phyloP scores from a whole-genome alignment of 2,329 filamentous ascomycete genomes.

The Calonectria fujianensis region DNA sequence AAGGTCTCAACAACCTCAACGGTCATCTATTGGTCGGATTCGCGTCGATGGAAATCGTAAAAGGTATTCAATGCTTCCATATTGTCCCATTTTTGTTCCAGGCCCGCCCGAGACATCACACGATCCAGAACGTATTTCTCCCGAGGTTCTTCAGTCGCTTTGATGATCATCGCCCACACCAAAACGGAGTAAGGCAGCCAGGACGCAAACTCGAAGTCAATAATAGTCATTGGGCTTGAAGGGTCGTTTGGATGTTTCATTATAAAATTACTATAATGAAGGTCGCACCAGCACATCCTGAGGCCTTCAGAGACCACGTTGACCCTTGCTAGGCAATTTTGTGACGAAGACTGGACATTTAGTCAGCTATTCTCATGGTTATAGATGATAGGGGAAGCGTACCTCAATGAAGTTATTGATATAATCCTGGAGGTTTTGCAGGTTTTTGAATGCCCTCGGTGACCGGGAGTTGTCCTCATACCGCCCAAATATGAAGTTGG shows the following conservation, averaged over 20 bases:
- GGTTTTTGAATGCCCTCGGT: not conserved
- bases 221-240: not conserved
- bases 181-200: not conserved
- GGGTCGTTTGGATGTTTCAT: not conserved
- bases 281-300: slow-evolving; percentile 9
- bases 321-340: not conserved
- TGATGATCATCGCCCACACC: not conserved
- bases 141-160: accelerated
- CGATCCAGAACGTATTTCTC: not conserved
- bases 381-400: accelerated
- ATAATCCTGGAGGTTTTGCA: not conserved
- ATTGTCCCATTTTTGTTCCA: not conserved
- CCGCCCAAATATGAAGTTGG: not conserved
- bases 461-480: no score
- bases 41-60: not conserved
- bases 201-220: not conserved
- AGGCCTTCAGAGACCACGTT: not conserved
- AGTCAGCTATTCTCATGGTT: not conserved
- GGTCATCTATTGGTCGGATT: no score
- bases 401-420: not conserved
- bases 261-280: not conserved
- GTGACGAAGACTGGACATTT: not conserved
- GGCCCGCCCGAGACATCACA: not conserved
- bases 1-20: no score
- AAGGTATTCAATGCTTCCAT: not conserved